Conservation (phyloP, 75 land plant genomes). For the Sequoiadendron giganteum region DNA sequence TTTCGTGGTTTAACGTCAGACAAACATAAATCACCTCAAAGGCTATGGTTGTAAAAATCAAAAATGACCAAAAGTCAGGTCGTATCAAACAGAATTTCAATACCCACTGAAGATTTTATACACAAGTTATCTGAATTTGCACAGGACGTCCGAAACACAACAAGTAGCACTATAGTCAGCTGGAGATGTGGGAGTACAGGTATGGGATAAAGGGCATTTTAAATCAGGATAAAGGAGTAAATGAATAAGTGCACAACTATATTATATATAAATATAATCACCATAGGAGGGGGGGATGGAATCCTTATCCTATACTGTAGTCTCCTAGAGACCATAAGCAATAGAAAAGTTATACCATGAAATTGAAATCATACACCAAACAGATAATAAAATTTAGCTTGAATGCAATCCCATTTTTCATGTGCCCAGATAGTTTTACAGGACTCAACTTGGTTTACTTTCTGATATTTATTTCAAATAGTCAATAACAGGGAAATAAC, state of each 20-base stretch:
- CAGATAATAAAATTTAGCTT: not conserved
- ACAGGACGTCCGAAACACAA: not conserved
- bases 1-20: not conserved
- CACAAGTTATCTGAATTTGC: not conserved
- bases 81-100: not conserved
- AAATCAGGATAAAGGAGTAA: not conserved
- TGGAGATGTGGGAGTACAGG: not conserved
- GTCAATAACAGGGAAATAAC: not conserved
- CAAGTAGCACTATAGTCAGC: not conserved
- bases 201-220: not conserved
- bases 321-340: not conserved
- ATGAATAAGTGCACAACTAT: not conserved
- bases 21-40: not conserved
- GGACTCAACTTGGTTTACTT: not conserved
- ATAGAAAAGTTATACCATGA: not conserved
- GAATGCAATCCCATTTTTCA: not conserved
- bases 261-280: not conserved
- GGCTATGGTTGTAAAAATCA: not conserved
- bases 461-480: not conserved
- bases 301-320: too few relatives aligned
- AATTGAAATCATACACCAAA: not conserved
- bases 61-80: not conserved
- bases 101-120: not conserved
- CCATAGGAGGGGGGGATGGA: not conserved
- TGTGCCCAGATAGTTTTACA: not conserved